These are phyloP conservation scores for Trametes elegans DNA, from an alignment of 768 basidiomycete genomes.

Conservation along the genomic window DNA sequence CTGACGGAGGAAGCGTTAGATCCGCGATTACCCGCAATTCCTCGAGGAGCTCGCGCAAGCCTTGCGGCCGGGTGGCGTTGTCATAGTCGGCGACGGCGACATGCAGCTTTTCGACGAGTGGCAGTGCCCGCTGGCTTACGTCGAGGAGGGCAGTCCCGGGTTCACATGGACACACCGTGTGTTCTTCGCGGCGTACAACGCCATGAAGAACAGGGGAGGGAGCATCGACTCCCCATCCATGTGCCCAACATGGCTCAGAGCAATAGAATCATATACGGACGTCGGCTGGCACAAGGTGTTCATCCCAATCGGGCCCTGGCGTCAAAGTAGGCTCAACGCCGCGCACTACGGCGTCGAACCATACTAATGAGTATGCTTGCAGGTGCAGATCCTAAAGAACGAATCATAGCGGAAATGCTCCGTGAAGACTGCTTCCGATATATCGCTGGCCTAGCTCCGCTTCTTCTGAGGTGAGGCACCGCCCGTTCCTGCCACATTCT, in stretches of 20 bases:
- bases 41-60: slow-evolving; percentile 28
- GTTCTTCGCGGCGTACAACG: slow-evolving; percentile 33
- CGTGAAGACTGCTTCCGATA: slow-evolving; percentile 28
- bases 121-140: slow-evolving; percentile 24
- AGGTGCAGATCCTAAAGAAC: slow-evolving; percentile 26
- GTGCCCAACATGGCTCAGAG: slow-evolving; percentile 30
- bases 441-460: slow-evolving; percentile 29
- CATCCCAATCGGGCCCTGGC: slow-evolving; percentile 34
- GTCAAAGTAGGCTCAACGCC: slow-evolving; percentile 22
- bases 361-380: background rate
- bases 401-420: slow-evolving; percentile 30
- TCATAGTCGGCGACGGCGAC: slow-evolving; percentile 33
- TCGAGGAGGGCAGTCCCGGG: slow-evolving; percentile 22
- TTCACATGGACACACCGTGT: slow-evolving; percentile 30
- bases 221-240: slow-evolving; percentile 27
- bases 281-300: slow-evolving; percentile 33
- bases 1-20: slow-evolving; percentile 20
- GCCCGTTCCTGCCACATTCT: background rate
- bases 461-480: slow-evolving; percentile 26
- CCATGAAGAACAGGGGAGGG: slow-evolving; percentile 32
- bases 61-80: slow-evolving; percentile 32
- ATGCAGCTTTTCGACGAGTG: slow-evolving; percentile 34
- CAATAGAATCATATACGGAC: slow-evolving; percentile 26
- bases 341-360: background rate
- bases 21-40: slow-evolving; percentile 30